These are phyloP conservation scores for Bathelium albidoporum DNA, from an alignment of 495 filamentous ascomycete genomes.

Conservation along the genomic window DNA sequence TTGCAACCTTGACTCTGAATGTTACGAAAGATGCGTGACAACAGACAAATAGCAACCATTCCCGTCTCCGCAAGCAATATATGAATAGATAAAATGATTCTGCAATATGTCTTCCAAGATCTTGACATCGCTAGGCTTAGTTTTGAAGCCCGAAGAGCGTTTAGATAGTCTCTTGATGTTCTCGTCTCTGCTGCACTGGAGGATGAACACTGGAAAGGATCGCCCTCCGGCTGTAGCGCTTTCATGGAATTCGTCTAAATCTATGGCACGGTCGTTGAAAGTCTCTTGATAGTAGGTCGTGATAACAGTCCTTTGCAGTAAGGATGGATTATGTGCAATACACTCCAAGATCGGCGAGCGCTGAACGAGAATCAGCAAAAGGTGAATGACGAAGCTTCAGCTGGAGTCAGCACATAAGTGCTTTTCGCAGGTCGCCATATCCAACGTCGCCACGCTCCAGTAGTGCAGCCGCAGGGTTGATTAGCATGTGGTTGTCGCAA, in stretches of 20 bases:
- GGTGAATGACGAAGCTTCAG: no score
- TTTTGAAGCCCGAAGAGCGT: not conserved
- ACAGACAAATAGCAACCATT: no score
- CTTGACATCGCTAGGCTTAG: not conserved
- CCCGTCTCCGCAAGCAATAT: no score
- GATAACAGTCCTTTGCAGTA: not conserved
- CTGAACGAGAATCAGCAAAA: not conserved
- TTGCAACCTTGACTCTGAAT: no score
- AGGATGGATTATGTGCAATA: not conserved
- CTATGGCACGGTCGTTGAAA: not conserved
- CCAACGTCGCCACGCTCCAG: not conserved
- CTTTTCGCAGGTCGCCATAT: not conserved
- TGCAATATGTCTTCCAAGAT: not conserved
- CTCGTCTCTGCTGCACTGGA: not conserved
- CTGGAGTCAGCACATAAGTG: not conserved
- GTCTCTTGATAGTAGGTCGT: not conserved
- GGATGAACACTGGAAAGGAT: not conserved
- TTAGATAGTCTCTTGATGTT: not conserved
- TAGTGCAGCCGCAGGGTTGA: not conserved
- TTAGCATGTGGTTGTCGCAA: not conserved
- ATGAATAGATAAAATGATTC: not conserved
- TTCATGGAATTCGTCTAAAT: not conserved
- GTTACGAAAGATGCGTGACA: no score
- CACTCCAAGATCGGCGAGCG: not conserved
- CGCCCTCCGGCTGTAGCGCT: not conserved